Evolutionary conservation across 1,139 yeast genomes (phyloP).

Genomic region (Blastobotrys buckinghamii): DNA sequence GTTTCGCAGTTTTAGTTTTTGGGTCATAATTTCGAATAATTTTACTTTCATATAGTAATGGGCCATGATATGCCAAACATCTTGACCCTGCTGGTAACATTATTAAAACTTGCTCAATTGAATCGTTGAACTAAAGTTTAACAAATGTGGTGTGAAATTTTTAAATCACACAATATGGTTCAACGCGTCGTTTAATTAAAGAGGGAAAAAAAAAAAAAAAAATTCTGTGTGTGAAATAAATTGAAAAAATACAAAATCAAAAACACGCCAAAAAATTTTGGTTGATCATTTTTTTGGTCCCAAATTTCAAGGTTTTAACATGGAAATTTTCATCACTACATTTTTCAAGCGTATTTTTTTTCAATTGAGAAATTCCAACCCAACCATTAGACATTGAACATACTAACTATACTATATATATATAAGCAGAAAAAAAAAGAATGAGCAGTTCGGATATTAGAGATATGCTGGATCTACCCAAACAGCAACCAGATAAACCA

Average conservation of each 20-base stretch:
- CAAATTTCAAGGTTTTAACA: neutral
- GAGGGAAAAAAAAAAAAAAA: neutral
- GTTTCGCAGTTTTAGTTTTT: constrained; percentile 36
- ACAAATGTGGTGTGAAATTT: neutral
- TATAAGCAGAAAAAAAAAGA: neutral
- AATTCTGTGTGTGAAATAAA: neutral
- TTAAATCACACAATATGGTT: too few species aligned
- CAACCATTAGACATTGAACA: neutral
- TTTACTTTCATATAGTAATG: constrained; percentile 84
- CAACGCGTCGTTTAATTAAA: too few species aligned
- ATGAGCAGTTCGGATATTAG: constrained; percentile 52
- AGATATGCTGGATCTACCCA: constrained; percentile 66
- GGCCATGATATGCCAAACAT: constrained; percentile 88
- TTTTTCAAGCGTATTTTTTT: neutral
- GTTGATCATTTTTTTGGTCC: neutral
- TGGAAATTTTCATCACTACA: neutral
- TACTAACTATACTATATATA: too few species aligned
- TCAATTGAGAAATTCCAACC: neutral
- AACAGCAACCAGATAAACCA: constrained; percentile 29
- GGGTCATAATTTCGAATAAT: constrained; percentile 61
- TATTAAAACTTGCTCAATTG: neutral
- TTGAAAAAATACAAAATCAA: too few species aligned
- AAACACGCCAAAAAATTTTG: neutral
- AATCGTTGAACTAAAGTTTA: neutral
- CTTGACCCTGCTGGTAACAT: constrained; percentile 10